phyloP scores from a whole-genome alignment of 805 yeast genomes.

The Kurtzmaniella cleridarum region DNA sequence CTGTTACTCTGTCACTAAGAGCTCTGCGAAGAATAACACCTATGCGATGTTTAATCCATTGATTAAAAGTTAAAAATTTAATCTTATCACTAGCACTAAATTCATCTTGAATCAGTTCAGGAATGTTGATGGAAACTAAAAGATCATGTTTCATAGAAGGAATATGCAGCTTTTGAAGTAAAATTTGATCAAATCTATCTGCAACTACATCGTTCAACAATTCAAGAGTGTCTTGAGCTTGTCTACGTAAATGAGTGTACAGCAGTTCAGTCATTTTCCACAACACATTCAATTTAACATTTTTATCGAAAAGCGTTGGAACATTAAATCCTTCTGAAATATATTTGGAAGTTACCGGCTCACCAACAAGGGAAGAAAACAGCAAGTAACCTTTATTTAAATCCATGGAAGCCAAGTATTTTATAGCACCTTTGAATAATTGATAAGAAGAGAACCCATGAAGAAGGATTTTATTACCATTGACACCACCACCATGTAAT shows the following conservation, averaged over 20 bases:
- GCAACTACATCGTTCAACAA: slow-evolving; percentile 72
- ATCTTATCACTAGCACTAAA: slow-evolving; percentile 72
- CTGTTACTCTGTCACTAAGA: slow-evolving; percentile 44
- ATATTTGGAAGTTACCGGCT: slow-evolving; percentile 36
- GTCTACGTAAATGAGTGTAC: slow-evolving; percentile 53
- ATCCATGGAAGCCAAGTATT: slow-evolving; percentile 78
- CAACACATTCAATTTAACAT: slow-evolving; percentile 69
- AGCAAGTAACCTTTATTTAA: slow-evolving; percentile 62
- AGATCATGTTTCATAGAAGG: slow-evolving; percentile 63
- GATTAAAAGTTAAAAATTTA: slow-evolving; percentile 63
- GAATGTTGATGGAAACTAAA: slow-evolving; percentile 47
- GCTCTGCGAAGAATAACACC: slow-evolving; percentile 53
- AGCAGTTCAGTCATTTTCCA: slow-evolving; percentile 76
- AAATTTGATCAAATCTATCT: slow-evolving; percentile 78
- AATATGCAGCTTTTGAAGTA: slow-evolving; percentile 54
- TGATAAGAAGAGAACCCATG: slow-evolving; percentile 93
- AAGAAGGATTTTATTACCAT: slow-evolving; percentile 69
- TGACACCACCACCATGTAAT: slow-evolving; percentile 74
- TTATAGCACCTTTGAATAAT: slow-evolving; percentile 81
- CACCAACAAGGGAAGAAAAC: slow-evolving; percentile 54
- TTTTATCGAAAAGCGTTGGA: slow-evolving; percentile 73
- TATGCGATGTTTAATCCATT: slow-evolving; percentile 57
- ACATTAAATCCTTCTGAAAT: slow-evolving; percentile 45
- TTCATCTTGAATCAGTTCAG: slow-evolving; percentile 33
- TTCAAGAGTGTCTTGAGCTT: slow-evolving; percentile 62